Conservation (phyloP, 176 grass and related monocot genomes). For the Zea mays region DNA sequence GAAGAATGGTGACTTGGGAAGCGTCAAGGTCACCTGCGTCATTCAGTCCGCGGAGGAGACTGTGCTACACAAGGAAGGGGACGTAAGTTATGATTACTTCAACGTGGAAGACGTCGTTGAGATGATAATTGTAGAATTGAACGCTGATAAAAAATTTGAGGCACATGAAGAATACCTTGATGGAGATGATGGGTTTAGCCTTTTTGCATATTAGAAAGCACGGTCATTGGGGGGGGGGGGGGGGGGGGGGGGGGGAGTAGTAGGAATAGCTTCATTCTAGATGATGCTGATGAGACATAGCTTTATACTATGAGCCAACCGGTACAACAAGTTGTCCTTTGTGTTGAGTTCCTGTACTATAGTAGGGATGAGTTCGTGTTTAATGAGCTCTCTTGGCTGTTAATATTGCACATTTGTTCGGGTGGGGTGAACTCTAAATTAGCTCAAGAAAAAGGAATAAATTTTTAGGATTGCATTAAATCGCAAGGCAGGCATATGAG, state of each 20-base stretch:
- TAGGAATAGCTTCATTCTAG: conserved; percentile 35
- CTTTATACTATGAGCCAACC: conserved; percentile 53
- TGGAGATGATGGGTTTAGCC: conserved; percentile 61
- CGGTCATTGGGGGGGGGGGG: conserved; percentile 16
- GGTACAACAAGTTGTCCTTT: conserved; percentile 58
- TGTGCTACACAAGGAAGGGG: conserved; percentile 30
- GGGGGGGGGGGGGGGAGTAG: conserved; percentile 40
- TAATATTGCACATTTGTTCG: conserved; percentile 36
- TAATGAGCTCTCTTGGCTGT: conserved; percentile 48
- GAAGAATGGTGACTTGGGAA: conserved; percentile 30
- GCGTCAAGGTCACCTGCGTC: conserved; percentile 11
- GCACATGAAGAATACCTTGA: conserved; percentile 50
- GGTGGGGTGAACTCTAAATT: conserved; percentile 25
- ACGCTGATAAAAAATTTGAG: conserved; percentile 53
- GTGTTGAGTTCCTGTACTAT: conserved; percentile 57
- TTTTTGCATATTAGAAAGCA: conserved; percentile 53
- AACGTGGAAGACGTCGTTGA: conserved; percentile 49
- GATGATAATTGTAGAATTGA: conserved; percentile 58
- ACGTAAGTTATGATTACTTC: conserved; percentile 46
- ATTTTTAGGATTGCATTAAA: conserved; percentile 25
- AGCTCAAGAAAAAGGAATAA: conserved; percentile 5
- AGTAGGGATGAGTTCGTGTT: conserved; percentile 48
- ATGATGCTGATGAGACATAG: conserved; percentile 24
- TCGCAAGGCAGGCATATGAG: conserved; percentile 29
- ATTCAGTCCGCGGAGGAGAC: conserved; percentile 16